Percentiles rank a stretch among this genome's conserved stretches.
Conservation (phyloP, 208 protist species). For the Plasmodiophora brassicae region DNA sequence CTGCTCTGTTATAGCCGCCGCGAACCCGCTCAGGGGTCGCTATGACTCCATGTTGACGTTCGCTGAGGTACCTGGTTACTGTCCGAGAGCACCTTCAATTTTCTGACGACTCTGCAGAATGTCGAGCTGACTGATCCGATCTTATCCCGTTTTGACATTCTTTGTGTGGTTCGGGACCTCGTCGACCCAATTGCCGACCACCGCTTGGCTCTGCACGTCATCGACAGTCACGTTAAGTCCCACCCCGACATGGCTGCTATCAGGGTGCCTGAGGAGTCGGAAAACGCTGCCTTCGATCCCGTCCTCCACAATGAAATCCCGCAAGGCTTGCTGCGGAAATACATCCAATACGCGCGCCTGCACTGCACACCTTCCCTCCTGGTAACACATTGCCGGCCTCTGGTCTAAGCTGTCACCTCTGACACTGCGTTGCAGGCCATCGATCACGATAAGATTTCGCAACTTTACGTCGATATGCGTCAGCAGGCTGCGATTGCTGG, state of each 20-base stretch:
- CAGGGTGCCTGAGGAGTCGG: background rate
- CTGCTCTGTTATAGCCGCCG: slow-evolving; percentile 94
- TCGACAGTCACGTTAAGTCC: slow-evolving; percentile 78
- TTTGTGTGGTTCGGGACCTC: slow-evolving; percentile 84
- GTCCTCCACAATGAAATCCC: slow-evolving; percentile 57
- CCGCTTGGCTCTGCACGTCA: slow-evolving; percentile 88
- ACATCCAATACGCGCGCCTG: slow-evolving; percentile 87
- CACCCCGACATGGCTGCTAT: slow-evolving; percentile 47
- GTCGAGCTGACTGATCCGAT: slow-evolving; percentile 97
- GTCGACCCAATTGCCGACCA: slow-evolving; percentile 71
- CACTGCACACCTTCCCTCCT: slow-evolving; percentile 8
- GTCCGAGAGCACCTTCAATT: background rate
- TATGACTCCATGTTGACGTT: slow-evolving; percentile 78
- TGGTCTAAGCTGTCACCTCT: background rate
- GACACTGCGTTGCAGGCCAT: background rate
- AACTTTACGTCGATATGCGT: slow-evolving; percentile 75
- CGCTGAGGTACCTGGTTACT: slow-evolving; percentile 45
- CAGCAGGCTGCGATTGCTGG: slow-evolving; percentile 76
- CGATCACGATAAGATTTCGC: slow-evolving; percentile 35
- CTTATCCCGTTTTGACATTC: slow-evolving; percentile 94
- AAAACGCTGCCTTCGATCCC: background rate
- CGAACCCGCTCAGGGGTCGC: slow-evolving; percentile 93
- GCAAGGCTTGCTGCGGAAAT: slow-evolving; percentile 92
- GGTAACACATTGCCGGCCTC: background rate
- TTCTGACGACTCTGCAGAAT: slow-evolving; percentile 70